These are phyloP conservation scores for Cyathus striatus DNA, from an alignment of 768 basidiomycete species.

Conservation along the genomic window DNA sequence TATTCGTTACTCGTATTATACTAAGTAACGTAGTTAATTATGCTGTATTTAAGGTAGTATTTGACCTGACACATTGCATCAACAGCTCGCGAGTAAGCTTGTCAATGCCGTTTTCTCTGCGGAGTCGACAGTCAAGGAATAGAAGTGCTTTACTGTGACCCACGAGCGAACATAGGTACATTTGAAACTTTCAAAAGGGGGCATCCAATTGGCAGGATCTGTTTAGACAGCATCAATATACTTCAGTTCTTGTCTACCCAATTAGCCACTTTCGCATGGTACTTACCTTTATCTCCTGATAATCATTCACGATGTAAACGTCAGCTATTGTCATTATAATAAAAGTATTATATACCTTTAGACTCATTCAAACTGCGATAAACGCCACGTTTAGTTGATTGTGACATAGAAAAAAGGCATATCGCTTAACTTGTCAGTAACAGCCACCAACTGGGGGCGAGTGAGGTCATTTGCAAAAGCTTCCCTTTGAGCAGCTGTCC, in stretches of 20 bases:
- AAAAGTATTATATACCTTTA: constrained; percentile 28
- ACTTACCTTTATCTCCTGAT: constrained; percentile 37
- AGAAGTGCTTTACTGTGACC: constrained; percentile 48
- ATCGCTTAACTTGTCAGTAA: constrained; percentile 37
- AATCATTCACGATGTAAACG: background rate
- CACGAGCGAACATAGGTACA: constrained; percentile 53
- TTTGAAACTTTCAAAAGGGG: constrained; percentile 39
- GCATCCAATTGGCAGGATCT: constrained; percentile 50
- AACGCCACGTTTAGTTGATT: too few relatives aligned
- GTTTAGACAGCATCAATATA: background rate
- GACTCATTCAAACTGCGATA: constrained; percentile 35
- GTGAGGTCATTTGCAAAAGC: constrained; percentile 50
- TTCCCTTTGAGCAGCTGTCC: constrained; percentile 45
- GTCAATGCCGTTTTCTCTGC: constrained; percentile 47
- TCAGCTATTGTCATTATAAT: background rate
- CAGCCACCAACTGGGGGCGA: constrained; percentile 46
- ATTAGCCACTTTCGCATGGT: too few relatives aligned
- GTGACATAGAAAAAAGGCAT: too few relatives aligned
- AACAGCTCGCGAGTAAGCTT: constrained; percentile 33
- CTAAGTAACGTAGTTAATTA: too few relatives aligned
- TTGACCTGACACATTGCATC: background rate
- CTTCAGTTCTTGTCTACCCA: too few relatives aligned
- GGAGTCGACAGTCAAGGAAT: constrained; percentile 39
- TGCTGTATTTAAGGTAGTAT: too few relatives aligned
- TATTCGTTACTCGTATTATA: too few relatives aligned